Conservation (phyloP, 2,329 filamentous ascomycete genomes). For the Aspergillus tubingensis region DNA sequence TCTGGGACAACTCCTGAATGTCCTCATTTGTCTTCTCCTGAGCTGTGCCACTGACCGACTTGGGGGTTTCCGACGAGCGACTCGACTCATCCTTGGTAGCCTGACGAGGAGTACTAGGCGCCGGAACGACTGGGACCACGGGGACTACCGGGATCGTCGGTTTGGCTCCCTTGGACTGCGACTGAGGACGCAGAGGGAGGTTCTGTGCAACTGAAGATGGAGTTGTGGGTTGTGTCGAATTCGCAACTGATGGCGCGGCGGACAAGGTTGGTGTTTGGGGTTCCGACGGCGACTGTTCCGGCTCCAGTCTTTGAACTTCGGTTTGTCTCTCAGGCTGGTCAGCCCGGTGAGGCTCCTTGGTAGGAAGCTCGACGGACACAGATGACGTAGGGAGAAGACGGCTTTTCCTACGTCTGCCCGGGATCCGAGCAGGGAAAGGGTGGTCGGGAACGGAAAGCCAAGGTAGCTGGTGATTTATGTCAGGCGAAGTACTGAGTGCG, state of each 20-base stretch:
- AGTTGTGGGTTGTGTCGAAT: conserved; percentile 57
- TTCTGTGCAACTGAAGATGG: conserved; percentile 54
- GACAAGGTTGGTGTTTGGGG: conserved; percentile 61
- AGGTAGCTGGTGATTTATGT: conserved; percentile 49
- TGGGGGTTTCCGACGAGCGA: conserved; percentile 38
- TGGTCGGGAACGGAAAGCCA: conserved; percentile 61
- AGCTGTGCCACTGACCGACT: conserved; percentile 26
- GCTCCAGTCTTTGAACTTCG: conserved; percentile 23
- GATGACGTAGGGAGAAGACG: conserved; percentile 38
- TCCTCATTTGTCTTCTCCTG: conserved; percentile 6
- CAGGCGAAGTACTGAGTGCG: background rate
- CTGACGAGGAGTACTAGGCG: conserved; percentile 38
- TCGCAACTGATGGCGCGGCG: conserved; percentile 58
- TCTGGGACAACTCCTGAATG: conserved; percentile 8
- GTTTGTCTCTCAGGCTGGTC: conserved; percentile 25
- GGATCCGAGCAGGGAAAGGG: conserved; percentile 56
- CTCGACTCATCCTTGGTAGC: conserved; percentile 37
- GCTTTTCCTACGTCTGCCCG: conserved; percentile 48
- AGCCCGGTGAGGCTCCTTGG: conserved; percentile 40
- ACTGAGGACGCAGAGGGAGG: conserved; percentile 31
- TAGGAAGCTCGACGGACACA: conserved; percentile 53
- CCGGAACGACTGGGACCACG: conserved; percentile 50
- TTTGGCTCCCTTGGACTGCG: conserved; percentile 39
- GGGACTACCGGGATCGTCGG: conserved; percentile 49
- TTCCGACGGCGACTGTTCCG: conserved; percentile 39